Evolutionary conservation across 108 stramenopile species (phyloP).

Genomic region (Pseudonitzschia multistriata): DNA sequence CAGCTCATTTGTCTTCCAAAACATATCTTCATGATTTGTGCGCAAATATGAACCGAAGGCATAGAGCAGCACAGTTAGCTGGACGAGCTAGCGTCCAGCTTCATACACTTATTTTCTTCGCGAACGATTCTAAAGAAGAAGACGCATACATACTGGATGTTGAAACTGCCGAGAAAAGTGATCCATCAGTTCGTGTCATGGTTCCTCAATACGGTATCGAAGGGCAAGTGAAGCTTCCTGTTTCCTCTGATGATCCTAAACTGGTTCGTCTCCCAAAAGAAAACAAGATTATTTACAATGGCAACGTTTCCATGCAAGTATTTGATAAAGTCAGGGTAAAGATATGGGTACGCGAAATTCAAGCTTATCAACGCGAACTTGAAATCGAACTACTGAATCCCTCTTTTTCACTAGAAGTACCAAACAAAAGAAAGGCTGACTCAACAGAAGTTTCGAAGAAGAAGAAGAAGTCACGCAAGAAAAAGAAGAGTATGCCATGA

Average conservation of each 20-base stretch:
- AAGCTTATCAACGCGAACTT: constrained; percentile 71
- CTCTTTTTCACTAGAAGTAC: not conserved
- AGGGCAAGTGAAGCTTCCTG: constrained; percentile 71
- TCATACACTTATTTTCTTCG: constrained; percentile 91
- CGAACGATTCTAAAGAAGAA: constrained; percentile 72
- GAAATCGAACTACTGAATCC: constrained; percentile 70
- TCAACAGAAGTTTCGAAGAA: not conserved
- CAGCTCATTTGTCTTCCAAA: constrained; percentile 83
- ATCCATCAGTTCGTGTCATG: constrained; percentile 83
- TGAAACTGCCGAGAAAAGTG: constrained; percentile 51
- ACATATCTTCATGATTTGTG: constrained; percentile 89
- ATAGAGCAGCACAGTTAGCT: constrained; percentile 94
- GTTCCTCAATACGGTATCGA: constrained; percentile 99
- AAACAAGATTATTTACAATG: constrained; percentile 58
- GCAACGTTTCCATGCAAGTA: constrained; percentile 65
- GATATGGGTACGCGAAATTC: constrained; percentile 62
- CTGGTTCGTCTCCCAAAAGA: constrained; percentile 58
- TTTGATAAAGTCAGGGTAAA: constrained; percentile 87
- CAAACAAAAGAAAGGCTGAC: constrained; percentile 6
- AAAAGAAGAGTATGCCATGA: not conserved
- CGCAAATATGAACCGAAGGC: constrained; percentile 96
- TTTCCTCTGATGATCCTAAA: constrained; percentile 51
- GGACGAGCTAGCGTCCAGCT: constrained; percentile 92
- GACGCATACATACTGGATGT: constrained; percentile 95
- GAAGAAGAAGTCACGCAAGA: not conserved